Evolutionary conservation across 441 rosid genomes (phyloP), one percentile per base, ranked within the genome.

Genomic region (Omphalea diandra): DNA sequence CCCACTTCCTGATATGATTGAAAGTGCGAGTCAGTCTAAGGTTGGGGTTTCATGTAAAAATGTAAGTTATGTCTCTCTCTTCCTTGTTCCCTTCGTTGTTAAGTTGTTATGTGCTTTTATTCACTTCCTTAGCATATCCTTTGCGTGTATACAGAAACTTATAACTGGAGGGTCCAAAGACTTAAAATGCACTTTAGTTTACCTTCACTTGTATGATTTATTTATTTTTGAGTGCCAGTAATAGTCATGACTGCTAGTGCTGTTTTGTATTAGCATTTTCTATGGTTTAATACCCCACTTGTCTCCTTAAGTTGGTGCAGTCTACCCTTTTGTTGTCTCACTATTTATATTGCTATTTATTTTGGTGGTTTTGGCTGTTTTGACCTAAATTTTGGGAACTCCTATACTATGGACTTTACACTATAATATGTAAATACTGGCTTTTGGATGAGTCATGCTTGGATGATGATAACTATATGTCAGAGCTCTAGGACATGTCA

Each of bases 1-100:
- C 69, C 74, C 80, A 63, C 74, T 69, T 69, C 74, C 76, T 11
- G 79, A 82, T 65, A 81, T 74, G 73, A 75, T 77, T 54, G 76
- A 80, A 68, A 80, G 57, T 77, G 36, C 65, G 26, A 40, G 74
- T 76, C 76, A 72, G 72, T 73, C 65, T 49, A 61, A 31, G 18
- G 67, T 31, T 56, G 76, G 71, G 69, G 78, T 69, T 78, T 70
- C 76, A 31, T 50, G 78, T 58, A 80, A 73, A 76, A 55, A 67
- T 69, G 86, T 83, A 81, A 70, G 87, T 77, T 60, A 36, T 74
- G 24, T 18, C 31, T 67, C 24, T 50, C 54, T 50, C 54, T 47
- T 18, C n/a, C 3, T 43, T 3, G 4, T 9, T 6, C 15, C 11
- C 8, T 49, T 7, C n/a, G 1, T 18, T 32, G 63, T 58, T 33